Conservation (phyloP, 257 asterid genomes). For the Ehretia macrophylla region DNA sequence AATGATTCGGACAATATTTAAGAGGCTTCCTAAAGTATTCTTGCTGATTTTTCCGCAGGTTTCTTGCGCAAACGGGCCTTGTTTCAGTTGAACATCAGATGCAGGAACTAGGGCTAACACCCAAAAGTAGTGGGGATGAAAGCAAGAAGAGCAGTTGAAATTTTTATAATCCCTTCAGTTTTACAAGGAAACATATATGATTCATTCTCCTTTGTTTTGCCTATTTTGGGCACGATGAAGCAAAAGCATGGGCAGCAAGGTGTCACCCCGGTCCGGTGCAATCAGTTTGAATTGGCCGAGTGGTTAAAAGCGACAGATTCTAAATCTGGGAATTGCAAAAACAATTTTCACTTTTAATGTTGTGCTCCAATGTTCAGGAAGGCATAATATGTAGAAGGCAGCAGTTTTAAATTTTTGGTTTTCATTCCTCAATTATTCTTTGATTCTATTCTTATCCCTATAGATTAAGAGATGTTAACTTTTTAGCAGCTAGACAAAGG, state of each 20-base stretch:
- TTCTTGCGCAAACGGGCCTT: conserved; percentile 81
- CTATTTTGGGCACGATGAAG: conserved; percentile 41
- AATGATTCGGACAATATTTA: not conserved
- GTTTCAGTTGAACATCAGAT: conserved; percentile 81
- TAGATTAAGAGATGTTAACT: too few relatives aligned
- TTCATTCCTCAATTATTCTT: conserved; percentile 6
- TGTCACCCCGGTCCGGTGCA: too few relatives aligned
- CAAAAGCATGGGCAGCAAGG: conserved; percentile 66
- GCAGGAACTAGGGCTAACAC: conserved; percentile 73
- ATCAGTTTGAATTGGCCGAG: too few relatives aligned
- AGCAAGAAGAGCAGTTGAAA: conserved; percentile 46
- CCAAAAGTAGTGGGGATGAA: conserved; percentile 30
- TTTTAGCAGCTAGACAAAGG: too few relatives aligned
- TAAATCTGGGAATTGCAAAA: conserved; percentile 37
- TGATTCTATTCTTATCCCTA: too few relatives aligned
- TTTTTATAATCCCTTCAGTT: conserved; percentile 6
- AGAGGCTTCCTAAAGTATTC: conserved; percentile 6
- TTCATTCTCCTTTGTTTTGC: conserved; percentile 26
- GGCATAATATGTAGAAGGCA: conserved; percentile 16
- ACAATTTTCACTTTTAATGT: conserved; percentile 21
- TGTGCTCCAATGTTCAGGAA: conserved; percentile 6
- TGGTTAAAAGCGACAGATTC: too few relatives aligned
- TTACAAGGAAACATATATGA: conserved; percentile 5
- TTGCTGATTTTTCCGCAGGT: conserved; percentile 35
- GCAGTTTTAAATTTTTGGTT: too few relatives aligned